Conservation (phyloP, 805 yeast species). For the Zygoascus tannicola region DNA sequence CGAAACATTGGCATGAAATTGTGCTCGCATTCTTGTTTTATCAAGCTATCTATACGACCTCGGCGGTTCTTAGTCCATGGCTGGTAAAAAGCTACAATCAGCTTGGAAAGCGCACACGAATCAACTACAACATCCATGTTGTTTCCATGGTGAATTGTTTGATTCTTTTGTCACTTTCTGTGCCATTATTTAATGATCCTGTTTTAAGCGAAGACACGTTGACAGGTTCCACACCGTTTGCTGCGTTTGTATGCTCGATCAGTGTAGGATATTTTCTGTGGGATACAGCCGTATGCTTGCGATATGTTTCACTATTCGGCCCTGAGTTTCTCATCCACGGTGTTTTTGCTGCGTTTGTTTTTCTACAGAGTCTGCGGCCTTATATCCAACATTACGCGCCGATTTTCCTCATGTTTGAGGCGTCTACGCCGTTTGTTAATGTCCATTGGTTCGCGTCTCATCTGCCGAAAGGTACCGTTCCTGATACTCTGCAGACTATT, state of each 20-base stretch:
- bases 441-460: constrained; percentile 83
- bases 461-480: constrained; percentile 58
- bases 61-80: constrained; percentile 42
- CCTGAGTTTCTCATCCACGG: constrained; percentile 78
- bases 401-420: constrained; percentile 73
- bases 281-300: constrained; percentile 69
- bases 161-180: constrained; percentile 46
- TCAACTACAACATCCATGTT: constrained; percentile 83
- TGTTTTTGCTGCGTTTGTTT: constrained; percentile 66
- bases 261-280: constrained; percentile 85
- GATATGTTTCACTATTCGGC: constrained; percentile 63
- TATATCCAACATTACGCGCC: constrained; percentile 77
- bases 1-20: constrained; percentile 55
- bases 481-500: constrained; percentile 41
- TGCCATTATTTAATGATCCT: constrained; percentile 59
- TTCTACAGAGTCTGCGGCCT: constrained; percentile 54
- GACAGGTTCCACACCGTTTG: constrained; percentile 65
- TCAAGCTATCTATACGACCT: constrained; percentile 40
- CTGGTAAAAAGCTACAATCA: constrained; percentile 45
- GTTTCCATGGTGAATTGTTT: constrained; percentile 82
- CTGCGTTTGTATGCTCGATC: constrained; percentile 61
- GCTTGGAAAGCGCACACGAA: constrained; percentile 36
- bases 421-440: constrained; percentile 91
- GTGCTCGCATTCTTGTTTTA: constrained; percentile 52
- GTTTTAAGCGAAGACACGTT: constrained; percentile 42